Percentiles rank a stretch among this genome's conserved stretches.
phyloP scores from a whole-genome alignment of 2,329 filamentous ascomycete species.

The Clarireedia homoeocarpa region DNA sequence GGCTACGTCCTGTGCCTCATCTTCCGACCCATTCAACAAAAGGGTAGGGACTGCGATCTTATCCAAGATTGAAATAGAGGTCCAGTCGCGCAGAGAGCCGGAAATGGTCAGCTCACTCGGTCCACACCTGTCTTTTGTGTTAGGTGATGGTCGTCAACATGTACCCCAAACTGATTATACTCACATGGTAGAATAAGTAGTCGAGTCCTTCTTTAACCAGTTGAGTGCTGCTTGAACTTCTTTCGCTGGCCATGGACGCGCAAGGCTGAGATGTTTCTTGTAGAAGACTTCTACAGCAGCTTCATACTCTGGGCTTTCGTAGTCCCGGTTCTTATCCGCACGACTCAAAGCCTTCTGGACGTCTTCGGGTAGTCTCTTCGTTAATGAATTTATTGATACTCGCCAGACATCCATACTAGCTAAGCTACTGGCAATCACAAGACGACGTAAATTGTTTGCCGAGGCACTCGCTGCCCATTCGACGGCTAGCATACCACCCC shows the following conservation, averaged over 20 bases:
- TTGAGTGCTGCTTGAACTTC: slow-evolving; percentile 28
- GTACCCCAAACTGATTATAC: not conserved
- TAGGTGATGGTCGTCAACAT: not conserved
- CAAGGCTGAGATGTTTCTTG: slow-evolving; percentile 25
- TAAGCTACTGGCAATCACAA: slow-evolving; percentile 4
- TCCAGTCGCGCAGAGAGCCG: slow-evolving; percentile 27
- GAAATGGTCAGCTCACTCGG: slow-evolving; percentile 19
- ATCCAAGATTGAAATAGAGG: slow-evolving; percentile 17
- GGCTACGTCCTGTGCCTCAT: slow-evolving; percentile 31
- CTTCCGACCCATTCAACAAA: slow-evolving; percentile 30
- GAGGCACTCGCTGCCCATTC: slow-evolving; percentile 32
- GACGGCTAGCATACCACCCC: slow-evolving; percentile 44
- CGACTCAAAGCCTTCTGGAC: slow-evolving; percentile 3
- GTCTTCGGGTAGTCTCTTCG: slow-evolving; percentile 3
- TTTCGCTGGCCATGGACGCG: slow-evolving; percentile 26
- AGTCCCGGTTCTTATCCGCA: slow-evolving; percentile 15
- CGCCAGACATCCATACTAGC: slow-evolving; percentile 6
- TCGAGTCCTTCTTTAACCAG: slow-evolving; percentile 29
- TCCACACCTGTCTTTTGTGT: slow-evolving; percentile 21
- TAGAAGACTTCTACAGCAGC: slow-evolving; percentile 25
- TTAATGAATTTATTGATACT: not conserved
- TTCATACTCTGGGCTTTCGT: slow-evolving; percentile 24
- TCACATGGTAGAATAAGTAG: slow-evolving; percentile 15
- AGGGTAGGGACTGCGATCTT: slow-evolving; percentile 31
- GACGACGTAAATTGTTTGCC: not conserved